A percentile compares a stretch with the other conserved stretches of the same genome.
Evolutionary conservation across 306 rosid species (phyloP).

Genomic region (Alnus glutinosa): DNA sequence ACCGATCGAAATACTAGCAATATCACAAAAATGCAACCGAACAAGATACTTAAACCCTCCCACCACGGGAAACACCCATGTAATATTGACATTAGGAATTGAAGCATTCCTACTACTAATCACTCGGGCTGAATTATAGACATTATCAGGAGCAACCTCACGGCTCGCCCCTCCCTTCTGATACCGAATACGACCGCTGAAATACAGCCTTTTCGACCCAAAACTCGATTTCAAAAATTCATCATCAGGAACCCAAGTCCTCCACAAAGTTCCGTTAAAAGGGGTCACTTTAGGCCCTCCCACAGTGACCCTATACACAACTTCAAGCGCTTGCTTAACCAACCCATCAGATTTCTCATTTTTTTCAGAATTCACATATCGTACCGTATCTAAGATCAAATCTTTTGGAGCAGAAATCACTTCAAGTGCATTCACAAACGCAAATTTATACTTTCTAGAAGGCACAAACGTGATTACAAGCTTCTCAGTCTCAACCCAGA

Average conservation of each 20-base stretch:
- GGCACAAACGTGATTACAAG: conserved; percentile 68
- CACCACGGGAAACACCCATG: conserved; percentile 67
- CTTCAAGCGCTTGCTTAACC: conserved; percentile 61
- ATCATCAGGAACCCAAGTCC: conserved; percentile 88
- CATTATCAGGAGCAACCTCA: conserved; percentile 90
- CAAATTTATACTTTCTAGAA: conserved; percentile 44
- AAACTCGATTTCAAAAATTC: conserved; percentile 45
- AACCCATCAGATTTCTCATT: conserved; percentile 44
- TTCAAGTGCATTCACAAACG: conserved; percentile 86
- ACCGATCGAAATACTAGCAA: conserved; percentile 72
- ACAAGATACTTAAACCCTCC: conserved; percentile 64
- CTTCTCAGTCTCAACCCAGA: conserved; percentile 50
- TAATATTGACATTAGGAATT: conserved; percentile 63
- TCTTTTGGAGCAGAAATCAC: conserved; percentile 91
- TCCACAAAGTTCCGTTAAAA: conserved; percentile 84
- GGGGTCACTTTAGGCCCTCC: conserved; percentile 95
- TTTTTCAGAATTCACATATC: conserved; percentile 33
- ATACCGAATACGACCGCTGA: conserved; percentile 72
- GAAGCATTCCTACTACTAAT: conserved; percentile 61
- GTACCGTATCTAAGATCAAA: conserved; percentile 65
- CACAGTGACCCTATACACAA: conserved; percentile 71
- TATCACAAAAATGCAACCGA: conserved; percentile 86
- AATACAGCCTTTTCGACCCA: conserved; percentile 53
- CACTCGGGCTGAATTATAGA: conserved; percentile 76
- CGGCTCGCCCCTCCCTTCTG: conserved; percentile 77